These are phyloP conservation scores for Chrysoporthe puriensis DNA, from an alignment of 2,329 filamentous ascomycete genomes.

Conservation along the genomic window DNA sequence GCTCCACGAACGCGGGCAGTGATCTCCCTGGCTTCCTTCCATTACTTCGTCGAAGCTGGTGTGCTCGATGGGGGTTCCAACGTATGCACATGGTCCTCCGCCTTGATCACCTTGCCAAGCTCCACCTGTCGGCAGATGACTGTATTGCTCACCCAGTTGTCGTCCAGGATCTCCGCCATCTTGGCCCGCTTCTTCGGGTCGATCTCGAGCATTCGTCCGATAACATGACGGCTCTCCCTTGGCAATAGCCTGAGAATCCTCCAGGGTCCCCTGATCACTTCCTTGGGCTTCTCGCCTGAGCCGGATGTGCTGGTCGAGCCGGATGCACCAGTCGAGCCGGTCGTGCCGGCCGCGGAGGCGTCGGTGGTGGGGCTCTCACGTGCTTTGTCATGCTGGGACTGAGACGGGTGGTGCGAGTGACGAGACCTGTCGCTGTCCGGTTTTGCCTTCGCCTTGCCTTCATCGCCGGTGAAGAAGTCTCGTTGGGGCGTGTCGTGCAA, in stretches of 20 bases:
- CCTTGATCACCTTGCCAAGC: constrained; percentile 69
- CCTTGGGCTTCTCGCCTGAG: constrained; percentile 59
- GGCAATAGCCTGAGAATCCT: constrained; percentile 84
- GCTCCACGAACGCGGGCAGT: background rate
- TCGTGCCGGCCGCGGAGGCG: constrained; percentile 27
- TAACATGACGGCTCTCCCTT: constrained; percentile 85
- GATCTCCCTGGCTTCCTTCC: background rate
- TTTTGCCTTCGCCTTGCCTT: constrained; percentile 31
- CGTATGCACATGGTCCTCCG: constrained; percentile 80
- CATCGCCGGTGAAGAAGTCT: constrained; percentile 44
- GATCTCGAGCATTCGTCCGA: constrained; percentile 89
- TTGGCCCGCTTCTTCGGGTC: constrained; percentile 81
- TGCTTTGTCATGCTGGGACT: constrained; percentile 36
- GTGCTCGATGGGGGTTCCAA: constrained; percentile 69
- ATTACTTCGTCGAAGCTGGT: constrained; percentile 37
- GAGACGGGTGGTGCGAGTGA: constrained; percentile 8
- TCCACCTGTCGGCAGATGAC: constrained; percentile 81
- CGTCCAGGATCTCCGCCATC: constrained; percentile 82
- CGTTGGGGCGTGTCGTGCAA: constrained; percentile 44
- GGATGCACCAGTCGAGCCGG: background rate
- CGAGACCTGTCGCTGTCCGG: constrained; percentile 17
- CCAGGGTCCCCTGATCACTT: constrained; percentile 91
- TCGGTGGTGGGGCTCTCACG: constrained; percentile 34
- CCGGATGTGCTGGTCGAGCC: constrained; percentile 14
- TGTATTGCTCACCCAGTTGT: constrained; percentile 87